Percentiles rank a stretch among this genome's conserved stretches.
phyloP scores from a whole-genome alignment of 1,284 basidiomycete species.

The Cryptococcus sp. region DNA sequence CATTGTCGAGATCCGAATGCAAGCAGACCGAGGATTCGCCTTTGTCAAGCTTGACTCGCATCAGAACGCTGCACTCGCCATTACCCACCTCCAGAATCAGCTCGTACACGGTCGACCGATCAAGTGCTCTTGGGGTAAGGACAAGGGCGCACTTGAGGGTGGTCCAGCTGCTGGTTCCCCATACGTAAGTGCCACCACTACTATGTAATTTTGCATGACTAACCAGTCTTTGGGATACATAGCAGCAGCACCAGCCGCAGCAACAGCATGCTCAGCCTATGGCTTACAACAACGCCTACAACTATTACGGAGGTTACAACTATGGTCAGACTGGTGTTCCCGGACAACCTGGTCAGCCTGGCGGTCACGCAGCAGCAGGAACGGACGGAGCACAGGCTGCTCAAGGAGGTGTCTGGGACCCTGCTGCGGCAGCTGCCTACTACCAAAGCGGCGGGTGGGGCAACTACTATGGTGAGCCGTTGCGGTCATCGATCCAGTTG shows the following conservation, averaged over 20 bases:
- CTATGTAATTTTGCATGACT: too few species aligned
- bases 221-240: too few species aligned
- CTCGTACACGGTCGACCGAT: constrained; percentile 93
- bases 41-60: constrained; percentile 98
- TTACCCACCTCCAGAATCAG: constrained; percentile 90
- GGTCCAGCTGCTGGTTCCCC: neutral
- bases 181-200: too few species aligned
- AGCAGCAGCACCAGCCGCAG: neutral
- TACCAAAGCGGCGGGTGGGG: constrained; percentile 48
- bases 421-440: constrained; percentile 40
- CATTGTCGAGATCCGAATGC: constrained; percentile 97
- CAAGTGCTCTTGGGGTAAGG: constrained; percentile 98
- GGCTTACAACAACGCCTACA: constrained; percentile 35
- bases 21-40: constrained; percentile 95
- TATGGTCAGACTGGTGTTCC: constrained; percentile 42
- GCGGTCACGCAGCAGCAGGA: constrained; percentile 14
- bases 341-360: constrained; percentile 43
- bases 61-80: constrained; percentile 95
- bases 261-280: constrained; percentile 29
- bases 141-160: constrained; percentile 57
- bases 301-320: constrained; percentile 48
- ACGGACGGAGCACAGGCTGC: constrained; percentile 10
- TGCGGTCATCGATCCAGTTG: neutral
- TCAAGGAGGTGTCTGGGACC: constrained; percentile 34
- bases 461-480: constrained; percentile 44